Conservation (phyloP, 306 rosid genomes). For the Datisca glomerata region DNA sequence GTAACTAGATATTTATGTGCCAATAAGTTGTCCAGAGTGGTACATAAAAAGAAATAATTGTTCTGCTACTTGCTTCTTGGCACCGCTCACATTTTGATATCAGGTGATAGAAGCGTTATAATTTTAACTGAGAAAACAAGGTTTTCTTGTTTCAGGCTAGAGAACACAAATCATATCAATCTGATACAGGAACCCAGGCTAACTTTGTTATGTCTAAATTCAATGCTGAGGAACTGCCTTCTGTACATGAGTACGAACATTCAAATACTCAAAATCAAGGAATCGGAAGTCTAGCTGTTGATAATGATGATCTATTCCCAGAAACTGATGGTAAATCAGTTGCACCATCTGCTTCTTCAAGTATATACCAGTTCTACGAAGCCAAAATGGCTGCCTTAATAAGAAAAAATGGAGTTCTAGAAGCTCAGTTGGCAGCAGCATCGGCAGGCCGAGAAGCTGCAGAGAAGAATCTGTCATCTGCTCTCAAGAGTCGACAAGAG, state of each 20-base stretch:
- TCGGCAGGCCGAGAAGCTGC: conserved; percentile 61
- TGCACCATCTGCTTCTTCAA: conserved; percentile 40
- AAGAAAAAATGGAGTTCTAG: conserved; percentile 63
- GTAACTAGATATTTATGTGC: too few relatives aligned
- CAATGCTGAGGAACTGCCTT: conserved; percentile 28
- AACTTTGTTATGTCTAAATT: conserved; percentile 31
- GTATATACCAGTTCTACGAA: conserved; percentile 60
- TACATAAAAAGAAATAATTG: too few relatives aligned
- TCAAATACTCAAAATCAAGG: conserved; percentile 33
- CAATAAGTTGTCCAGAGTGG: too few relatives aligned
- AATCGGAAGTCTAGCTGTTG: conserved; percentile 28
- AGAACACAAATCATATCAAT: conserved; percentile 30
- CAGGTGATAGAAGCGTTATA: too few relatives aligned
- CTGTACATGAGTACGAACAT: conserved; percentile 32
- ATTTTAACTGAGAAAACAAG: neutral
- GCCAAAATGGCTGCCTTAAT: conserved; percentile 49
- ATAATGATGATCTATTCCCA: conserved; percentile 29
- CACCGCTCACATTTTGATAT: too few relatives aligned
- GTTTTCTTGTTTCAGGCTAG: conserved; percentile 34
- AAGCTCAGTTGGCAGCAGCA: conserved; percentile 76
- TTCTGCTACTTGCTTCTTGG: too few relatives aligned
- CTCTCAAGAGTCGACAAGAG: conserved; percentile 60
- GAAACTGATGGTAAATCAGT: conserved; percentile 43
- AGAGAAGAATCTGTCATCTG: conserved; percentile 58
- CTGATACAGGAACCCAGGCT: conserved; percentile 29